Percentiles rank a stretch among this genome's conserved stretches.
Conservation (phyloP, 2,329 filamentous ascomycete genomes). For the Dactylella cylindrospora region DNA sequence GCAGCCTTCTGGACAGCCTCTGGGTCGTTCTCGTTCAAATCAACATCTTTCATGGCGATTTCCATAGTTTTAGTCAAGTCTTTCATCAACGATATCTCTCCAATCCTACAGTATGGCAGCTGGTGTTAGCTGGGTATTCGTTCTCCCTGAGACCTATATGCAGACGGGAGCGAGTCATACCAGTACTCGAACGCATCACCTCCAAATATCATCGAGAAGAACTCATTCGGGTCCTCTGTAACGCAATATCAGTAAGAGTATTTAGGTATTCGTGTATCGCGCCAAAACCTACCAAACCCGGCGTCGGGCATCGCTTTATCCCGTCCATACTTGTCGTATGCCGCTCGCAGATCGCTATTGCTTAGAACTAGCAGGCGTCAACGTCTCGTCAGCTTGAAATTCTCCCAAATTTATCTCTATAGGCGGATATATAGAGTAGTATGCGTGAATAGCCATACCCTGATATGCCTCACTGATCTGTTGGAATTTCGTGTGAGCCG, state of each 20-base stretch:
- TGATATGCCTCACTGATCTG: conserved; percentile 71
- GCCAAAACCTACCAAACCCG: conserved; percentile 67
- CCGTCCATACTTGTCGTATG: conserved; percentile 97
- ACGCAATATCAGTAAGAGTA: conserved; percentile 32
- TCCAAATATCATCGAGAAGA: conserved; percentile 98
- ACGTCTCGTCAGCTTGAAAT: too few species aligned
- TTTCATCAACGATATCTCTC: conserved; percentile 98
- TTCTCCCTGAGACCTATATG: not conserved
- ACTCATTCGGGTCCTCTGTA: conserved; percentile 83
- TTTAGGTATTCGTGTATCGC: conserved; percentile 10
- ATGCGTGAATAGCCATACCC: conserved; percentile 44
- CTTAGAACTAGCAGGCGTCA: conserved; percentile 78
- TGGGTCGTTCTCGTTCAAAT: conserved; percentile 66
- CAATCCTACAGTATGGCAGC: conserved; percentile 61
- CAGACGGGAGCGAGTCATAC: conserved; percentile 38
- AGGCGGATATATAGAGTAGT: too few species aligned
- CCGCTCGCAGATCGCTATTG: conserved; percentile 79
- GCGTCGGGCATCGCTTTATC: conserved; percentile 86
- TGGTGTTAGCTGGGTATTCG: not conserved
- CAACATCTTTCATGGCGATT: conserved; percentile 81
- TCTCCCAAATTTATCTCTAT: too few species aligned
- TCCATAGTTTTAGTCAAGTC: conserved; percentile 98
- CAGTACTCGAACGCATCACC: conserved; percentile 94
- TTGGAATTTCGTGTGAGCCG: conserved; percentile 81
- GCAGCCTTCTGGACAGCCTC: conserved; percentile 57